Evolutionary conservation across 2,329 filamentous ascomycete genomes (phyloP).

Genomic region (Neophaeococcomyces aloes): DNA sequence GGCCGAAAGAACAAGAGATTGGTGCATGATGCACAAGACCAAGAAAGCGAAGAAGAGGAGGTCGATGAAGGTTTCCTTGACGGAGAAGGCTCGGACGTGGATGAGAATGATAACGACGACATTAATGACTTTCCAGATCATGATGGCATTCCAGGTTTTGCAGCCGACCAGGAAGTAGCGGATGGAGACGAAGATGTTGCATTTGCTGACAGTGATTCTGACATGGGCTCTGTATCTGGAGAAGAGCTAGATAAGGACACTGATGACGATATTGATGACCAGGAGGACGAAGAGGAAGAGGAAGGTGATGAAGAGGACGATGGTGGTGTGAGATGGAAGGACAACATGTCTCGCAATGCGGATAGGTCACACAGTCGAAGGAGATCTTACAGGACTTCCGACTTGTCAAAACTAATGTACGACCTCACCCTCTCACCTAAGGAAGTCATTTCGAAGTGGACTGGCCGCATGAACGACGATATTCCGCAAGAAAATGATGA

Average conservation of each 20-base stretch:
- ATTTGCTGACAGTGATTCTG: conserved; percentile 95
- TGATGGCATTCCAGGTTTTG: conserved; percentile 35
- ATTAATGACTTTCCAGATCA: conserved; percentile 32
- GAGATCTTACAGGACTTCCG: conserved; percentile 63
- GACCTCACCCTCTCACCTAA: conserved; percentile 64
- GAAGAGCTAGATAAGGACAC: conserved; percentile 44
- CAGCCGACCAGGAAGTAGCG: conserved; percentile 39
- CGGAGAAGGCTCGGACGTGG: conserved; percentile 31
- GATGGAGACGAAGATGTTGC: conserved; percentile 60
- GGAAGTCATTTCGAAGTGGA: conserved; percentile 71
- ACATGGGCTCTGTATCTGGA: conserved; percentile 75
- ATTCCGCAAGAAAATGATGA: conserved; percentile 50
- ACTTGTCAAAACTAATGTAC: conserved; percentile 82
- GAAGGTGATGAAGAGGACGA: conserved; percentile 56
- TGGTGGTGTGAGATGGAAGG: conserved; percentile 72
- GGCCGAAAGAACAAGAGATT: conserved; percentile 45
- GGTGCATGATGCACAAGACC: conserved; percentile 40
- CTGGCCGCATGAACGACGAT: conserved; percentile 54
- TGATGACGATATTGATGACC: conserved; percentile 42
- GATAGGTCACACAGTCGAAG: conserved; percentile 58
- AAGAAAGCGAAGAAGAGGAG: conserved; percentile 44
- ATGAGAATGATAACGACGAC: conserved; percentile 41
- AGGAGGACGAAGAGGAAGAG: conserved; percentile 40
- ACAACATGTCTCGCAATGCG: conserved; percentile 68
- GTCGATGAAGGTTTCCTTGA: conserved; percentile 46